Evolutionary conservation across 768 basidiomycete genomes (phyloP).

Genomic region (Exsudoporus frostii): DNA sequence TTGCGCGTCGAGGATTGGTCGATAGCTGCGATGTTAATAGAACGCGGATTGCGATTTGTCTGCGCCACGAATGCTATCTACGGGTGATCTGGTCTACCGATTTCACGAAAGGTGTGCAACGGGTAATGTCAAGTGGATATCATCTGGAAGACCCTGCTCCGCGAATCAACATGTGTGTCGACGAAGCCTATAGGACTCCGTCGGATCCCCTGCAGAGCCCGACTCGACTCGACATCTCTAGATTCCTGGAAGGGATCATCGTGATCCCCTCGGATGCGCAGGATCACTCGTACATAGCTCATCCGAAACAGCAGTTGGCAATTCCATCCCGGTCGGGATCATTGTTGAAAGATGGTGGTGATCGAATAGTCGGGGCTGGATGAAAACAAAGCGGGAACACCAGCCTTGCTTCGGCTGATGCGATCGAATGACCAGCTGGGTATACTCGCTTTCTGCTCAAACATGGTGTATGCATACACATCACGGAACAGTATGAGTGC

Average conservation of each 20-base stretch:
- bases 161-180: constrained; percentile 15
- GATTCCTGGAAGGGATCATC: background rate
- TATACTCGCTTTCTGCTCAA: background rate
- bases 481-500: background rate
- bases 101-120: constrained; percentile 4
- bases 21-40: background rate
- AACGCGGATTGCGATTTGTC: constrained; percentile 2
- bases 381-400: background rate
- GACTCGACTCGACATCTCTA: background rate
- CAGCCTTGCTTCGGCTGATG: background rate
- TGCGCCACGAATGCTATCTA: constrained; percentile 1
- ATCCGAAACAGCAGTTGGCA: background rate
- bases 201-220: constrained; percentile 17
- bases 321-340: background rate
- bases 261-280: constrained; percentile 18
- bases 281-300: background rate
- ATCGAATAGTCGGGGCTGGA: background rate
- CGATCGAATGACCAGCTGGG: background rate
- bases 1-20: background rate
- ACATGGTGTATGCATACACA: background rate
- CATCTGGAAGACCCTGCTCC: background rate
- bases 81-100: constrained; percentile 4
- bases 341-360: background rate
- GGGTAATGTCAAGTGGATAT: background rate
- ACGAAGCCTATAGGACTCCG: background rate